phyloP scores from a whole-genome alignment of 108 stramenopile species.

The Cyclotella sp. region DNA sequence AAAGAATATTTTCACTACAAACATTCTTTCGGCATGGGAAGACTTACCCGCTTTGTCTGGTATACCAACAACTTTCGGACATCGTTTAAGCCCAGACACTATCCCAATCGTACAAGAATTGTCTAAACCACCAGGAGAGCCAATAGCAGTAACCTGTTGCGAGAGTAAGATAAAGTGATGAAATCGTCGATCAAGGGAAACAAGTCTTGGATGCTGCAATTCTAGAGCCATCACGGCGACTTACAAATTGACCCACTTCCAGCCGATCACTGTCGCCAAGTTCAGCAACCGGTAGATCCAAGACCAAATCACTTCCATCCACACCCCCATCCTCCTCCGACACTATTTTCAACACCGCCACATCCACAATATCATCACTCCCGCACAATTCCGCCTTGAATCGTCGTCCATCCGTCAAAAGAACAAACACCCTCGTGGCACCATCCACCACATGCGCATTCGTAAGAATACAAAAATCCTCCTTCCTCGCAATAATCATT shows the following conservation, averaged over 20 bases:
- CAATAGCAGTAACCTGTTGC: constrained; percentile 69
- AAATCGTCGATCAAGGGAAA: too few species aligned
- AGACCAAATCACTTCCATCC: constrained; percentile 7
- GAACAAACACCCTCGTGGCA: constrained; percentile 76
- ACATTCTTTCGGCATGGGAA: neutral
- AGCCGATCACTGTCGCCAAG: constrained; percentile 81
- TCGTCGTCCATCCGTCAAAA: constrained; percentile 85
- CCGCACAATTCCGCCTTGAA: constrained; percentile 78
- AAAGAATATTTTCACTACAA: too few species aligned
- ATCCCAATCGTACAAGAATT: constrained; percentile 93
- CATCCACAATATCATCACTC: constrained; percentile 87
- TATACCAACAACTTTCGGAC: constrained; percentile 85
- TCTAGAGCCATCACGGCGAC: constrained; percentile 53
- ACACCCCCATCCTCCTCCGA: constrained; percentile 35
- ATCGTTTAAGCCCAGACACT: constrained; percentile 78
- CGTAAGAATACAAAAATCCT: constrained; percentile 68
- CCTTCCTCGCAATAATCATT: constrained; percentile 81
- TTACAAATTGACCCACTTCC: constrained; percentile 80
- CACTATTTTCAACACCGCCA: constrained; percentile 89
- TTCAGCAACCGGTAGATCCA: constrained; percentile 71
- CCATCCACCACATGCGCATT: constrained; percentile 93
- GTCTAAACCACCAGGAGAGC: constrained; percentile 89
- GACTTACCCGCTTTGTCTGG: constrained; percentile 72
- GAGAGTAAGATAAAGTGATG: neutral
- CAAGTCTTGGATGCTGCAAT: constrained; percentile 10